Base-by-base conservation (phyloP, 768 basidiomycete genomes). In the Pleurotus pulmonarius region DNA sequence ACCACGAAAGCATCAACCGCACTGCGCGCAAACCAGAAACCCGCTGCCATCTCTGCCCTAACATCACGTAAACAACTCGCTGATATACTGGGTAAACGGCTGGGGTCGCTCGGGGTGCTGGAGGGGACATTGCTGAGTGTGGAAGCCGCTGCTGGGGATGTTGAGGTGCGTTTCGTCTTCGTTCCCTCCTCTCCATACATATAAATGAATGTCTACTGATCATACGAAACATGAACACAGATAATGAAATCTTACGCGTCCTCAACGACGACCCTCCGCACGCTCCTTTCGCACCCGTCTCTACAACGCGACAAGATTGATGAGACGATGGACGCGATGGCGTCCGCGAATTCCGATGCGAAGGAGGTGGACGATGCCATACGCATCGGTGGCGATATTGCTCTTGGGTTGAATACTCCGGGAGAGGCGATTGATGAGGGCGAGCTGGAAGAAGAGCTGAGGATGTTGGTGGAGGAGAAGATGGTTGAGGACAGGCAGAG, bases 221-320 rank as follows among this genome's bases (percentile, higher is more conserved):
- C 49, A 56, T 59, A 22, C 54, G 25, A 1, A 16, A 52, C 43
- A 6, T 49, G 56, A 57, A 49, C n/a, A 53, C 60, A 94, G 92
- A 90, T 97, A 49, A 85, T 98, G 83, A 83, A 82, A 61, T 82
- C 86, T 0, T 98, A 96, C 66, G 82, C 92, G 69, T 84, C 86
- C 2, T 94, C 94, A 5, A 87, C 92, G 0, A 69, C 80, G 5
- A 94, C 94, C 0, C 75, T 98, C 5, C 81, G 80, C 12, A 71
- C 83, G 0, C 83, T 98, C 44, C 81, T 98, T 1, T 75, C 87
- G 6, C 85, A 96, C 61, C 93, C 94, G 0, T 85, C 85, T 0
- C 75, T 98, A 11, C 85, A 87, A 59, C 80, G 83, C n/a, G 86
- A 86, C 13, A 80, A 78, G 49, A 83, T 98, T 46, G 90, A 96